Evolutionary conservation across 2,329 filamentous ascomycete species (phyloP), one percentile per base, ranked within the genome.

Genomic region (Trichoderma pleuroti): DNA sequence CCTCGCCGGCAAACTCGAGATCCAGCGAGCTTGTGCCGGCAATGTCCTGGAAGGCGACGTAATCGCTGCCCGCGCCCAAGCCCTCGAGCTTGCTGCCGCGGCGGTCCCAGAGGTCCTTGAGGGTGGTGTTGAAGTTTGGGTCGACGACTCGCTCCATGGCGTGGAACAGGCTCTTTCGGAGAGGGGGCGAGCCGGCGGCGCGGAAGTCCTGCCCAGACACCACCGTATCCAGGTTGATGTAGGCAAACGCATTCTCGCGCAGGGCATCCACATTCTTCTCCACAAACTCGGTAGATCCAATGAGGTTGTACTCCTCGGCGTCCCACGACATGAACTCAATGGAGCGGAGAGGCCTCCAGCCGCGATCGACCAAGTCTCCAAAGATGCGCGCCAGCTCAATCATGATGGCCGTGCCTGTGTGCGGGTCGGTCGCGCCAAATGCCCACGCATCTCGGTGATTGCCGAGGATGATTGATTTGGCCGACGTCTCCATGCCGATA

Each of bases 301-400:
- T 92, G 59, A 96, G 84, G 80, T 98, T 98, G 83, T 97, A 98
- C 80, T 95, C 93, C 75, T 91, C 91, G 5, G 89, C 96, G 79
- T 99, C 96, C 96, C 96, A 99, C 39, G 93, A 97, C 77, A 94
- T 94, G 80, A 99, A 98, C 79, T 97, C 92, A 74, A 99, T 97
- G 4, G 93, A 97, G n/a, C 96, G 91, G 18, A 97, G 85, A 1
- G 96, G 96, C 30, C 92, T 88, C 96, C 96, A 99, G 67, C 94
- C 95, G 70, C 90, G 88, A 18, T 85, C 81, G 26, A 90, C 85
- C 18, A 98, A 86, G 73, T 93, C 89, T 52, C 94, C 93, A 76
- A 99, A 93, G 62, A 97, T 90, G 57, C 92, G 90, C 26, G 92
- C 90, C 71, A 98, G 86, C 82, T 99, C 96, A 68, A 98, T 86